Evolutionary conservation across 768 basidiomycete genomes (phyloP), one percentile per base, ranked within the genome.

Genomic region (Fomitopsis pulvina): DNA sequence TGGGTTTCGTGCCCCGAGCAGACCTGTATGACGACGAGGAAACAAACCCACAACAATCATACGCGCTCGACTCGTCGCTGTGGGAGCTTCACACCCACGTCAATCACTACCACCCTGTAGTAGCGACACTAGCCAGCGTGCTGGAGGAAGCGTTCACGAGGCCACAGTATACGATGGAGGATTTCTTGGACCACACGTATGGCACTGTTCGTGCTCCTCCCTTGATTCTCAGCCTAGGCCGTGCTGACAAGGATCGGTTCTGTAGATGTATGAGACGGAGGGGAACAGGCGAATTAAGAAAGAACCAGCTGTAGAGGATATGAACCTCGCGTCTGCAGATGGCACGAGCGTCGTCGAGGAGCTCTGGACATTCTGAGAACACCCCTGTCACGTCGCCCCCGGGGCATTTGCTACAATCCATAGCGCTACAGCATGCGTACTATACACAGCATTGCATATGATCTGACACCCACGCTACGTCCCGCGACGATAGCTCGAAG

Each of bases 71-170:
- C 39, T 92, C 90, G 40, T 94, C 92, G 8, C 66, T 96, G 12
- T 98, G 96, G 96, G 95, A 99, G 68, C 76, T 99, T 29, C 69
- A 81, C 47, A 77, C 87, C 0, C 85, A 94, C 52, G 72, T 77
- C 52, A 66, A 73, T 21, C 95, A 99, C 66, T 97, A 97, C 62
- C 83, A 93, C 53, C 71, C 87, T 1, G 78, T 82, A 1, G 86
- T 95, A n/a, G 81, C 89, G n/a, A 90, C 90, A 0, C 66, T 98
- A 41, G 83, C 81, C 25, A 85, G 85, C 60, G 84, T 99, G 48
- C 90, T 96, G 57, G 75, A 76, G 11, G 92, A 94, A 62, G 85
- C 87, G 4, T 96, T 99, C 68, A 97, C 92, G n/a, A 97, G 95
- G 62, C 90, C 85, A 16, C 75, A 74, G 29, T 97, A 93, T 66